A percentile compares a stretch with the other conserved stretches of the same genome.
phyloP scores from a whole-genome alignment of 2,329 filamentous ascomycete genomes.

The Diplodia intermedia region DNA sequence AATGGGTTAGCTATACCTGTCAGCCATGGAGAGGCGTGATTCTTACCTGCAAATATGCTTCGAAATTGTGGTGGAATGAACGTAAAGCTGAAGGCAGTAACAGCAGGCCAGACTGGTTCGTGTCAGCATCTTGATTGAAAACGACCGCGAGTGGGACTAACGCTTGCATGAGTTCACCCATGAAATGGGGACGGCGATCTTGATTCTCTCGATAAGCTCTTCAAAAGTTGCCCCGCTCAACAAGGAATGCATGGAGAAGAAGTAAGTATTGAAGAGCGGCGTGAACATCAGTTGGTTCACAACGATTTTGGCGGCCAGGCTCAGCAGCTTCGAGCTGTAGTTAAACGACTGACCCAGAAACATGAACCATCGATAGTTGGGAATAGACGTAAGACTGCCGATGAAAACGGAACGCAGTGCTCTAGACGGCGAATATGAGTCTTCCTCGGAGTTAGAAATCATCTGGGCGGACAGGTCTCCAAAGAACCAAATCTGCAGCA shows the following conservation, averaged over 20 bases:
- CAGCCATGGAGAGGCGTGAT: neutral
- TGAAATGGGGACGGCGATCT: constrained; percentile 76
- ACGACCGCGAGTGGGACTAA: neutral
- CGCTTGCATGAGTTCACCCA: constrained; percentile 78
- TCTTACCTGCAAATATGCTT: constrained; percentile 72
- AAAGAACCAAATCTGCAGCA: constrained; percentile 70
- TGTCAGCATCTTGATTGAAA: neutral
- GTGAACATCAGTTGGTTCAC: constrained; percentile 84
- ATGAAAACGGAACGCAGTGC: constrained; percentile 77
- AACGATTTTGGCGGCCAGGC: constrained; percentile 75
- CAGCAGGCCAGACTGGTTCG: constrained; percentile 75
- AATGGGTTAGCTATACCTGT: neutral
- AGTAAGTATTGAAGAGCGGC: constrained; percentile 64
- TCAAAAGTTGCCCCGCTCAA: constrained; percentile 65
- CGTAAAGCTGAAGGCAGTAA: constrained; percentile 87
- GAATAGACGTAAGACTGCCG: constrained; percentile 75
- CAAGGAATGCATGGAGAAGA: constrained; percentile 59
- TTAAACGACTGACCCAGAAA: constrained; percentile 85
- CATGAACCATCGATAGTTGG: constrained; percentile 82
- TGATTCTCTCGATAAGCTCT: constrained; percentile 73
- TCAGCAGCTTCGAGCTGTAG: constrained; percentile 74
- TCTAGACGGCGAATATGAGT: constrained; percentile 69
- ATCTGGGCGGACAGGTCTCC: constrained; percentile 80
- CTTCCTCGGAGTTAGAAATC: constrained; percentile 51
- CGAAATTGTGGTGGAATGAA: constrained; percentile 81